These are phyloP conservation scores for Arabis alpina DNA, from an alignment of 345 rosid genomes.

Conservation along the genomic window DNA sequence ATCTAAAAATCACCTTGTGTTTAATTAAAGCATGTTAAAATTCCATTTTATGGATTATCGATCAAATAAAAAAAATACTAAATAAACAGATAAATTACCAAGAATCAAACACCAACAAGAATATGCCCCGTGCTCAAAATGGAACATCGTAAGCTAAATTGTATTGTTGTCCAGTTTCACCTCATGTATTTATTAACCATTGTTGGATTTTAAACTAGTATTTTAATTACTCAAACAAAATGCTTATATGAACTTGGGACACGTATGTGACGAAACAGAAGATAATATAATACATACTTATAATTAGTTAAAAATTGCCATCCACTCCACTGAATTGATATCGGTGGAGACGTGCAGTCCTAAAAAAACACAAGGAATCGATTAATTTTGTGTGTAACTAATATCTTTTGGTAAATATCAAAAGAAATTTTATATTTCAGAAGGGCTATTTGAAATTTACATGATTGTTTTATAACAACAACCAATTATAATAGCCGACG, in stretches of 20 bases:
- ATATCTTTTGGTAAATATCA: background rate
- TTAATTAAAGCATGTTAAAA: slow-evolving; percentile 7
- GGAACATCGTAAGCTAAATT: slow-evolving; percentile 23
- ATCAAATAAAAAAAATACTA: background rate
- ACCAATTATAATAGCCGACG: background rate
- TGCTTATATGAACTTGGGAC: slow-evolving; percentile 16
- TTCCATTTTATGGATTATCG: background rate
- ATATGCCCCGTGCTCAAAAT: slow-evolving; percentile 26
- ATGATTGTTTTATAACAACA: background rate
- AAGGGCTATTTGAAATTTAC: slow-evolving; percentile 18
- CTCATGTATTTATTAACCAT: slow-evolving; percentile 11
- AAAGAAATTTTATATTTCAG: background rate
- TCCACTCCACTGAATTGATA: background rate
- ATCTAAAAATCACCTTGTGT: background rate
- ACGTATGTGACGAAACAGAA: background rate
- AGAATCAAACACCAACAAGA: slow-evolving; percentile 22
- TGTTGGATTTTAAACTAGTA: slow-evolving; percentile 7
- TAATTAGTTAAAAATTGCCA: background rate
- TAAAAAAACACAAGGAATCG: background rate
- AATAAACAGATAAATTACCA: background rate
- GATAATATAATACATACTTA: background rate
- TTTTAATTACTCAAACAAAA: slow-evolving; percentile 8
- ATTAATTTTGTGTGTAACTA: background rate
- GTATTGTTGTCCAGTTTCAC: slow-evolving; percentile 10
- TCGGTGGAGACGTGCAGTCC: slow-evolving; percentile 32